phyloP scores from a whole-genome alignment of 2,329 filamentous ascomycete species.

The Calonectria naviculata region DNA sequence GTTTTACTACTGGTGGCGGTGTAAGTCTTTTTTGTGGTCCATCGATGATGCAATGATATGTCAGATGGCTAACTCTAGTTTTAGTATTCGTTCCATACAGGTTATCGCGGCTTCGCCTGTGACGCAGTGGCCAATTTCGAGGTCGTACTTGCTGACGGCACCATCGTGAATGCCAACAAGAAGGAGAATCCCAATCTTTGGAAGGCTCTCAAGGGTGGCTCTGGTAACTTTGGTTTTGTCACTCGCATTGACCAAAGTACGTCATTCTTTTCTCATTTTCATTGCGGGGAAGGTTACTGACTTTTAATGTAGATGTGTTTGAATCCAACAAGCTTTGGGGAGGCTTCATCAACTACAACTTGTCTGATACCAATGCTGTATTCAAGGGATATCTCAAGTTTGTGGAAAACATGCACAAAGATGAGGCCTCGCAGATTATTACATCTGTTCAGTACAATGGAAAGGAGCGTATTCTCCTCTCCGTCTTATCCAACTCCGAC shows the following conservation, averaged over 20 bases:
- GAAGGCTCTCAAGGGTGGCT: slow-evolving; percentile 59
- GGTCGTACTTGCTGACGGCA: slow-evolving; percentile 55
- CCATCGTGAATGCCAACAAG: slow-evolving; percentile 53
- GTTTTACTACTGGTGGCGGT: slow-evolving; percentile 42
- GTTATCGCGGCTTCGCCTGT: slow-evolving; percentile 51
- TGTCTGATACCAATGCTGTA: slow-evolving; percentile 35
- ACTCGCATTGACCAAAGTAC: slow-evolving; percentile 41
- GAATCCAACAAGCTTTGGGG: slow-evolving; percentile 42
- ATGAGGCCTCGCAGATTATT: slow-evolving; percentile 44
- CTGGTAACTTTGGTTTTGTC: slow-evolving; percentile 57
- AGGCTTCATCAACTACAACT: slow-evolving; percentile 40
- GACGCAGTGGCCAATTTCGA: slow-evolving; percentile 54
- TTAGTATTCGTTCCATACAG: slow-evolving; percentile 45
- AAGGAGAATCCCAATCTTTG: slow-evolving; percentile 53
- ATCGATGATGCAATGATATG: not conserved
- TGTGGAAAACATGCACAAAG: slow-evolving; percentile 38
- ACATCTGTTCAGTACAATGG: slow-evolving; percentile 35
- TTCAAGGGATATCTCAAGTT: slow-evolving; percentile 44
- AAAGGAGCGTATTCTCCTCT: slow-evolving; percentile 25
- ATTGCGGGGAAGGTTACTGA: not conserved
- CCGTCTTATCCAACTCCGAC: slow-evolving; percentile 43
- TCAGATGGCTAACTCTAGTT: not conserved
- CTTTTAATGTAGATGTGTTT: slow-evolving; percentile 15
- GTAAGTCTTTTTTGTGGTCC: slow-evolving; percentile 10
- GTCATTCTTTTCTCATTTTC: not conserved